Base-by-base conservation (phyloP, 805 yeast genomes). In the Pichia nanzhaoensis region DNA sequence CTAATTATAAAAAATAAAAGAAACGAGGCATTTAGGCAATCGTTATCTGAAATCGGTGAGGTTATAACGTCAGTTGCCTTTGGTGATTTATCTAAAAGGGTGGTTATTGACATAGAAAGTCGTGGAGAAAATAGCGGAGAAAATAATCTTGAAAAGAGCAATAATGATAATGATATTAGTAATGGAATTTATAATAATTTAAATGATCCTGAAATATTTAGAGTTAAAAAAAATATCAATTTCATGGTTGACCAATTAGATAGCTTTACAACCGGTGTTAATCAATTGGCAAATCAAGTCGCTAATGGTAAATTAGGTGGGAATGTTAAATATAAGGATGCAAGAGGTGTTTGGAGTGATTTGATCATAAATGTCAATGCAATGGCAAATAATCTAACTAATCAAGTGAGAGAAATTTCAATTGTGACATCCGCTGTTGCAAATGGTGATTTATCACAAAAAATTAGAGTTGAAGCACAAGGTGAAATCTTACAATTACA, bases 261-360 rank as follows among this genome's bases (percentile, higher is more conserved):
- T 60, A 77, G 85, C 12, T 85, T 84, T 62, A 88, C 93, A 27
- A 73, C 74, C 44, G 93, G 85, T 61, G 93, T 86, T 35, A 83
- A 89, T 32, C 79, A 86, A 48, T 85, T 87, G 21, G 93, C 95
- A 33, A 85, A 90, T 16, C 95, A 87, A 55, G 95, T 87, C 18
- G 91, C 95, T 27, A 84, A 85, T 55, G 96, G 96, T 54, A 85
- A 85, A 51, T 71, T 87, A 34, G 95, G 95, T 53, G 95, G 95
- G 33, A 93, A 84, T 59, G 95, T 91, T 34, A 84, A 82, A 51
- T 82, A 81, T 31, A 82, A 80, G 43, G 91, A 90, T n/a, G 78
- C 90, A 1, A 86, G 81, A 8, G 96, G 96, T 17, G 83, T 84
- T 42, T 87, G 95, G 95, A 77, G 87, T 57, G 80, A 84, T 24